Evolutionary conservation across 305 asterid genomes (phyloP).

Genomic region (Salvia sclarea): DNA sequence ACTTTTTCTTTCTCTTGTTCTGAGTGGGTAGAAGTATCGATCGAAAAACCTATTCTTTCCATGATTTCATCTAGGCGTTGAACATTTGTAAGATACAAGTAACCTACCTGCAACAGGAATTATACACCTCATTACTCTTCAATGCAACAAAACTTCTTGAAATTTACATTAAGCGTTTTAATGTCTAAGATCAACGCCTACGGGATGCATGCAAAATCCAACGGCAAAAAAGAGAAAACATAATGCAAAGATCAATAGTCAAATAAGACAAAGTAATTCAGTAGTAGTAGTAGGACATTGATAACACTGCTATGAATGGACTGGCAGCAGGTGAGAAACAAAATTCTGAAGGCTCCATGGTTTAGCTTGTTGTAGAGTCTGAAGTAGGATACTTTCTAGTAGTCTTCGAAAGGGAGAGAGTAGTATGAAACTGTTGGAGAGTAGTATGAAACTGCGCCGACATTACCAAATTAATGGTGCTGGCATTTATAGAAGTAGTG

Average conservation of each 20-base stretch:
- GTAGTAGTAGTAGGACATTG: background rate
- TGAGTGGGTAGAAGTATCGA: slow-evolving; percentile 50
- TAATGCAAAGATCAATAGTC: slow-evolving; percentile 10
- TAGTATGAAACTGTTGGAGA: background rate
- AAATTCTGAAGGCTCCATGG: background rate
- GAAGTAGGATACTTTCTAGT: slow-evolving; percentile 1
- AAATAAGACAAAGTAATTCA: background rate
- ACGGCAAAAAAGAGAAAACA: background rate
- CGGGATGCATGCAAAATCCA: background rate
- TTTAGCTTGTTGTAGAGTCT: background rate
- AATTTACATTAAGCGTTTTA: background rate
- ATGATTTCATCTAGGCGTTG: slow-evolving; percentile 75
- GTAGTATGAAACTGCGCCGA: background rate
- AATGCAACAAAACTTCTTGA: background rate
- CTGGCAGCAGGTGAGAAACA: slow-evolving; percentile 5
- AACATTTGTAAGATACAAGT: slow-evolving; percentile 79
- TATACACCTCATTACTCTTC: slow-evolving; percentile 10
- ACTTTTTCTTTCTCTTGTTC: slow-evolving; percentile 39
- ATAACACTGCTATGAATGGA: background rate
- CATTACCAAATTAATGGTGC: background rate
- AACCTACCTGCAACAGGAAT: slow-evolving; percentile 65
- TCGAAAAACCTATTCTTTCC: slow-evolving; percentile 78
- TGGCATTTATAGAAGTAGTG: background rate
- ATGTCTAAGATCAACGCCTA: no score
- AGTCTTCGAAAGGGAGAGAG: background rate